Evolutionary conservation across 139 green algal genomes (phyloP).

Genomic region (Diplosphaera chodatii): DNA sequence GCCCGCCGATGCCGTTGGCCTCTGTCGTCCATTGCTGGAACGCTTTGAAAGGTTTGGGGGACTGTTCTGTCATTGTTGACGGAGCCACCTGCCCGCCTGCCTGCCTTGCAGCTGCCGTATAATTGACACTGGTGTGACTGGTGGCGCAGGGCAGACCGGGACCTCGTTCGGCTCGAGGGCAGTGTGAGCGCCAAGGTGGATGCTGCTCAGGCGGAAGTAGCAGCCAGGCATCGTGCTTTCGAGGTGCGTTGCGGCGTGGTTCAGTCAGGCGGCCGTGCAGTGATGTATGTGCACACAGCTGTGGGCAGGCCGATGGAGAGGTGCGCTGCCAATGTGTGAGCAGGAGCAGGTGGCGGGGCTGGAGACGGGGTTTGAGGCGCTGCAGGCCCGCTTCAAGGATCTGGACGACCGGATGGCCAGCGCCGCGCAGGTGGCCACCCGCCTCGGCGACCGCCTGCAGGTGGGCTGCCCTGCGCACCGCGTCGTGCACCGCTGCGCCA

Average conservation of each 20-base stretch:
- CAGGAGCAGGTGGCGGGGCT: conserved; percentile 25
- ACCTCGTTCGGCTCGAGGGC: neutral
- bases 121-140: too few relatives aligned
- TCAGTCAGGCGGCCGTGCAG: too few relatives aligned
- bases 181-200: neutral
- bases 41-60: neutral
- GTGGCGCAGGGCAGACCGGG: neutral
- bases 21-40: neutral
- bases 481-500: too few relatives aligned
- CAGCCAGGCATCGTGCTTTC: neutral
- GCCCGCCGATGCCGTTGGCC: neutral
- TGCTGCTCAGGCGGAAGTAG: neutral
- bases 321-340: too few relatives aligned
- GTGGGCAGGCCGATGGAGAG: too few relatives aligned
- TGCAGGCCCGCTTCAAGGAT: conserved; percentile 29
- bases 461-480: conserved; percentile 8
- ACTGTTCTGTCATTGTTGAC: too few relatives aligned
- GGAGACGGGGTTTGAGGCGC: conserved; percentile 22
- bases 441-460: conserved; percentile 43
- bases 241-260: neutral
- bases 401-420: conserved; percentile 37
- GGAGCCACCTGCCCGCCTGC: too few relatives aligned
- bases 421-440: conserved; percentile 39
- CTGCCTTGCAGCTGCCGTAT: too few relatives aligned
- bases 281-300: too few relatives aligned